Conservation (phyloP, 257 asterid species). For the Gentiana macrophylla region DNA sequence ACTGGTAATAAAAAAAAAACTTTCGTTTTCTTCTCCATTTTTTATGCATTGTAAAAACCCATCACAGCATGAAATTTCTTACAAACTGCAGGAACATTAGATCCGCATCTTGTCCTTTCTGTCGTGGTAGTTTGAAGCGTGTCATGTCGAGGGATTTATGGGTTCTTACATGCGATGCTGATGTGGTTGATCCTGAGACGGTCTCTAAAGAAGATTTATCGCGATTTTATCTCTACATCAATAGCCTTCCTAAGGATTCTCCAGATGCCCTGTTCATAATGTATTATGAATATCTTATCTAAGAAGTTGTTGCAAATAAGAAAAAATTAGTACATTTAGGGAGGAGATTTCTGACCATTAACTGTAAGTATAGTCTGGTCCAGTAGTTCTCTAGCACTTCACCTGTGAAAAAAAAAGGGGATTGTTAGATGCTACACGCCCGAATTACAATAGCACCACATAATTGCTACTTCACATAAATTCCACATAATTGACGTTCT, state of each 20-base stretch:
- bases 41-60: neutral
- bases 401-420: too few species aligned
- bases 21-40: neutral
- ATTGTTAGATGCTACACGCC: too few species aligned
- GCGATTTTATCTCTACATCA: slow-evolving; percentile 41
- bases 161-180: slow-evolving; percentile 43
- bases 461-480: too few species aligned
- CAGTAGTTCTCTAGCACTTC: too few species aligned
- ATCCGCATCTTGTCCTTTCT: slow-evolving; percentile 60
- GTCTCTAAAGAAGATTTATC: slow-evolving; percentile 33
- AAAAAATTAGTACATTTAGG: too few species aligned
- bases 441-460: too few species aligned
- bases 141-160: slow-evolving; percentile 49
- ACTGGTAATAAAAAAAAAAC: slow-evolving; percentile 32
- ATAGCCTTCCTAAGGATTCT: slow-evolving; percentile 42
- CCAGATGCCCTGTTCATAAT: slow-evolving; percentile 49
- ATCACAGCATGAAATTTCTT: neutral
- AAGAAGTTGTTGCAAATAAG: slow-evolving; percentile 1
- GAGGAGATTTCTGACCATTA: too few species aligned
- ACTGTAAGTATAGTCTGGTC: too few species aligned
- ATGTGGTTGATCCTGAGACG: slow-evolving; percentile 43
- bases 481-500: too few species aligned
- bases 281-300: slow-evolving; percentile 47
- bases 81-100: slow-evolving; percentile 34
- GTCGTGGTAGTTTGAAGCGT: slow-evolving; percentile 52